phyloP scores from a whole-genome alignment of 176 grass and related monocot species.

The Carex cristatella region DNA sequence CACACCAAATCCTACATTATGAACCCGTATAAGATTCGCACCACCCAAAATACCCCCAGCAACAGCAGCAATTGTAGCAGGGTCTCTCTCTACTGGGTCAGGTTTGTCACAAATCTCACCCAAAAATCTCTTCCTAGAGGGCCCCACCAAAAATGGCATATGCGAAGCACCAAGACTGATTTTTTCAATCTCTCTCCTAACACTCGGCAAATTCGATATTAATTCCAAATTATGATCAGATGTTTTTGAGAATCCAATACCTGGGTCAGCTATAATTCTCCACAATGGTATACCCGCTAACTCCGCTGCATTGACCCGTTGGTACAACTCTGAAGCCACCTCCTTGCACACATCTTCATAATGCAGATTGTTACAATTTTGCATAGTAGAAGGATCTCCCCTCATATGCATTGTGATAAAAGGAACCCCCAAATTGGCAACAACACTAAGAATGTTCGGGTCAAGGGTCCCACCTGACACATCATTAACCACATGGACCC shows the following conservation, averaged over 20 bases:
- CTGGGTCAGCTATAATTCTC: constrained; percentile 83
- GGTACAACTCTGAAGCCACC: constrained; percentile 67
- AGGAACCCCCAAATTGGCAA: constrained; percentile 65
- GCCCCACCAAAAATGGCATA: constrained; percentile 65
- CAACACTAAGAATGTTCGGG: constrained; percentile 56
- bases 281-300: constrained; percentile 68
- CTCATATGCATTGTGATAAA: constrained; percentile 86
- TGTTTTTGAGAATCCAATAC: constrained; percentile 83
- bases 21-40: constrained; percentile 77
- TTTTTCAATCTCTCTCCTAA: constrained; percentile 56
- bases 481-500: constrained; percentile 77
- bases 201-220: constrained; percentile 38
- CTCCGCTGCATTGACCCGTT: constrained; percentile 45
- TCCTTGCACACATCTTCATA: constrained; percentile 61
- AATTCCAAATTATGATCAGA: constrained; percentile 47
- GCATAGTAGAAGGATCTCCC: constrained; percentile 80
- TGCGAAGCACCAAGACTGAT: constrained; percentile 60
- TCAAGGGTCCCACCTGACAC: constrained; percentile 74
- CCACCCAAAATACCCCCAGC: constrained; percentile 48
- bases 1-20: constrained; percentile 56
- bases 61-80: constrained; percentile 34
- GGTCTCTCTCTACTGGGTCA: constrained; percentile 62
- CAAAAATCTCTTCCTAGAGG: constrained; percentile 70
- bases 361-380: constrained; percentile 61
- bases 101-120: constrained; percentile 51